Evolutionary conservation across 2,329 filamentous ascomycete species (phyloP).

Genomic region (Hymenoscyphus salicellus): DNA sequence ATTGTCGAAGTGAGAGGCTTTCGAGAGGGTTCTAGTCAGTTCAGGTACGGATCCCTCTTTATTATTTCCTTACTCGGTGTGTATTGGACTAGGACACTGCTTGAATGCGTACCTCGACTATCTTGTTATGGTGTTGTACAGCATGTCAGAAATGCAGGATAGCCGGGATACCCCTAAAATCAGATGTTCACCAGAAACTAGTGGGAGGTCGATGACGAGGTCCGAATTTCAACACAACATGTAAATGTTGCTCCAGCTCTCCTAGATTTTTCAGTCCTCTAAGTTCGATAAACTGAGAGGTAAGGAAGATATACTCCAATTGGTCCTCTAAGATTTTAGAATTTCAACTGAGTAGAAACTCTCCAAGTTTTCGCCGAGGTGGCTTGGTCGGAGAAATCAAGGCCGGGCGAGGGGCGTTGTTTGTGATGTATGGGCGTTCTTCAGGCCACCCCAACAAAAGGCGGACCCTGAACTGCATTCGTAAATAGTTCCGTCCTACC

Average conservation of each 20-base stretch:
- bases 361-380: background rate
- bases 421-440: background rate
- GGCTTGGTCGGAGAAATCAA: background rate
- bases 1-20: background rate
- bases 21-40: background rate
- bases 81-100: background rate
- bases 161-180: constrained; percentile 1
- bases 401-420: background rate
- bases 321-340: background rate
- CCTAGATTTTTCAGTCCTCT: no score
- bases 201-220: background rate
- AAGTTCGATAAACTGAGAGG: no score
- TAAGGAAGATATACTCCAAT: background rate
- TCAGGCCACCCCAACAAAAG: constrained; percentile 14
- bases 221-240: no score
- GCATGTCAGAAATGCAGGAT: background rate
- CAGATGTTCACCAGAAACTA: background rate
- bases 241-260: no score
- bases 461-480: constrained; percentile 6
- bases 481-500: constrained; percentile 17
- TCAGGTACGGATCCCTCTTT: background rate
- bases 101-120: background rate
- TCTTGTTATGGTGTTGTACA: constrained; percentile 3
- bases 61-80: background rate
- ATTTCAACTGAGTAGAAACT: background rate